These are phyloP conservation scores for Hapsidospora chrysogenum DNA, from an alignment of 495 filamentous ascomycete species.

Conservation along the genomic window DNA sequence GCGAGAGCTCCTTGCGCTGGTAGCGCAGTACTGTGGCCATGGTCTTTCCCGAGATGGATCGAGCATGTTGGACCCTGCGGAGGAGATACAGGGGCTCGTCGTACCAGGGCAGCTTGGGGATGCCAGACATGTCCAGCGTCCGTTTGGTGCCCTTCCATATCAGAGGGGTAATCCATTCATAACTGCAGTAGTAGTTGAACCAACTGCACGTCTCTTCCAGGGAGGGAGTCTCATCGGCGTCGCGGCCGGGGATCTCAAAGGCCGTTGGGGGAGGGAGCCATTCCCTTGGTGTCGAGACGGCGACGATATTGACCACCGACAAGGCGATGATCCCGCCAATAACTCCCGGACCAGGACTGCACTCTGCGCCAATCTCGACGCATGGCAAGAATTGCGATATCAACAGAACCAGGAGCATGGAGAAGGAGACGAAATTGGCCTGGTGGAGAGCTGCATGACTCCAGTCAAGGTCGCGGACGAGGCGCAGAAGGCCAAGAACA, in stretches of 20 bases:
- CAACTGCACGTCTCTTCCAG: constrained; percentile 33
- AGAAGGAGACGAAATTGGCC: constrained; percentile 15
- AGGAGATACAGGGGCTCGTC: constrained; percentile 28
- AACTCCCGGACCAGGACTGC: constrained; percentile 5
- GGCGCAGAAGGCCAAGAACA: constrained; percentile 17
- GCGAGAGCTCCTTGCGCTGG: constrained; percentile 17
- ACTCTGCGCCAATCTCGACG: constrained; percentile 7
- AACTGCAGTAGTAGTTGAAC: constrained; percentile 28
- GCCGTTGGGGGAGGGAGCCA: constrained; percentile 20
- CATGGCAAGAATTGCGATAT: constrained; percentile 15
- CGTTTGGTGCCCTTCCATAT: constrained; percentile 24
- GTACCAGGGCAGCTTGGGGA: constrained; percentile 31
- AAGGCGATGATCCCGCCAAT: constrained; percentile 12
- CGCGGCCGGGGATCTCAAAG: constrained; percentile 9
- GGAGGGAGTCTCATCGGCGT: constrained; percentile 14
- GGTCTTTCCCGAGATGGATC: constrained; percentile 21
- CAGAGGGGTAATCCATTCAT: constrained; percentile 30
- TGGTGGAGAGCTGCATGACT: constrained; percentile 20
- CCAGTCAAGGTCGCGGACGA: constrained; percentile 16
- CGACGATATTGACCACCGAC: constrained; percentile 13
- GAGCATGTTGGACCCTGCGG: constrained; percentile 17
- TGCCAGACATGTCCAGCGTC: constrained; percentile 25
- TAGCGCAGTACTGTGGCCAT: constrained; percentile 22
- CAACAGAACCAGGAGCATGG: constrained; percentile 10
- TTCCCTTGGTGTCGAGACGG: constrained; percentile 17